A percentile compares a stretch with the other conserved stretches of the same genome.
phyloP scores from a whole-genome alignment of 139 green algal genomes.

The Chlorokybus atmophyticus region DNA sequence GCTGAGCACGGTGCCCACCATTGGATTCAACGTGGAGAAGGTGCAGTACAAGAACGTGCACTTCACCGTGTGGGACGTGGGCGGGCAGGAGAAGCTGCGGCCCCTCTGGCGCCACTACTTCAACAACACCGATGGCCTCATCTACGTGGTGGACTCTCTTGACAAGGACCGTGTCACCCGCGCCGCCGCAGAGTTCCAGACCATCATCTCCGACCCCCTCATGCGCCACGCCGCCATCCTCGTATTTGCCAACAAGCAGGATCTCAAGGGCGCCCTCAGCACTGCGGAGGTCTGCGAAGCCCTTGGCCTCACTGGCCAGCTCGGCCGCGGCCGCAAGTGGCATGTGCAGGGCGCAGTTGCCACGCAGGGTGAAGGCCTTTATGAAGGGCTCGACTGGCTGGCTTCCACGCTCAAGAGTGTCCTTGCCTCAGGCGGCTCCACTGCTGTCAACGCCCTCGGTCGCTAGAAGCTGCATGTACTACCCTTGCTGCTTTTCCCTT shows the following conservation, averaged over 20 bases:
- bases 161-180: conserved; percentile 76
- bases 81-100: conserved; percentile 88
- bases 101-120: conserved; percentile 94
- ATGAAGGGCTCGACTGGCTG: conserved; percentile 89
- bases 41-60: conserved; percentile 59
- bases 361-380: conserved; percentile 71
- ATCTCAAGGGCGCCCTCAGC: too few species aligned
- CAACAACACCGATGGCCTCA: conserved; percentile 96
- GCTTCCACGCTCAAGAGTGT: conserved; percentile 44
- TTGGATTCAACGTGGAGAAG: conserved; percentile 97
- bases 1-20: conserved; percentile 96
- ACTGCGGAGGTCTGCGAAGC: too few species aligned
- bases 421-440: too few species aligned
- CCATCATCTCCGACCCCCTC: conserved; percentile 79
- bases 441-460: too few species aligned
- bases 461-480: too few species aligned
- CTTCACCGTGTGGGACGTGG: conserved; percentile 85
- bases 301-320: too few species aligned
- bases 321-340: conserved; percentile 40
- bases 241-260: conserved; percentile 99
- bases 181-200: conserved; percentile 64
- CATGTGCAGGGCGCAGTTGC: conserved; percentile 68
- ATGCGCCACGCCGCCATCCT: conserved; percentile 88
- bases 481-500: too few species aligned
- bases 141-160: conserved; percentile 95